These are phyloP conservation scores for Vinca minor DNA, from an alignment of 257 asterid species.

Conservation along the genomic window DNA sequence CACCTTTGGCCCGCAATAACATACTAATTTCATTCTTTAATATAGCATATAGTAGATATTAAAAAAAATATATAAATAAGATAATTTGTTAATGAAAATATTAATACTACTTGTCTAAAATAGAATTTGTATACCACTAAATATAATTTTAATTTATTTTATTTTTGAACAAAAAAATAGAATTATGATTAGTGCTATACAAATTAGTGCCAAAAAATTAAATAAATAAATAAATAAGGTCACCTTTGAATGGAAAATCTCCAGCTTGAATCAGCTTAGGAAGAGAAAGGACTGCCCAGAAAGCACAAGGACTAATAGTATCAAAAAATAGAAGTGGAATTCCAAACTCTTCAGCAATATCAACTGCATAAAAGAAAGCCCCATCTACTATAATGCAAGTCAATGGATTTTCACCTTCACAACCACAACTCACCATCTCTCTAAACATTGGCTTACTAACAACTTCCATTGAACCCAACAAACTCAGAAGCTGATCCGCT, in stretches of 20 bases:
- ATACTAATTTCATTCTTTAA: no score
- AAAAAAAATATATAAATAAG: no score
- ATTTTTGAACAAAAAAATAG: no score
- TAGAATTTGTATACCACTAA: no score
- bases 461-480: conserved; percentile 37
- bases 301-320: conserved; percentile 24
- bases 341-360: conserved; percentile 22
- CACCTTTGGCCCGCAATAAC: neutral
- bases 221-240: conserved; percentile 19
- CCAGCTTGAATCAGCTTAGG: conserved; percentile 26
- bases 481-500: conserved; percentile 32
- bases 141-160: no score
- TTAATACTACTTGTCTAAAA: no score
- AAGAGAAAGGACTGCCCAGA: conserved; percentile 26
- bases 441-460: conserved; percentile 33
- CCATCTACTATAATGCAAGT: conserved; percentile 33
- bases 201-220: no score
- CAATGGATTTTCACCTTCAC: conserved; percentile 12
- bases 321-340: conserved; percentile 21
- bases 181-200: neutral
- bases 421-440: conserved; percentile 26
- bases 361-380: conserved; percentile 21
- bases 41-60: no score
- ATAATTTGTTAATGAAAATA: no score
- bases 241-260: conserved; percentile 25